Percentiles rank a stretch among this genome's conserved stretches.
phyloP scores from a whole-genome alignment of 148 eudicot genomes.

The Chenopodium quinoa region DNA sequence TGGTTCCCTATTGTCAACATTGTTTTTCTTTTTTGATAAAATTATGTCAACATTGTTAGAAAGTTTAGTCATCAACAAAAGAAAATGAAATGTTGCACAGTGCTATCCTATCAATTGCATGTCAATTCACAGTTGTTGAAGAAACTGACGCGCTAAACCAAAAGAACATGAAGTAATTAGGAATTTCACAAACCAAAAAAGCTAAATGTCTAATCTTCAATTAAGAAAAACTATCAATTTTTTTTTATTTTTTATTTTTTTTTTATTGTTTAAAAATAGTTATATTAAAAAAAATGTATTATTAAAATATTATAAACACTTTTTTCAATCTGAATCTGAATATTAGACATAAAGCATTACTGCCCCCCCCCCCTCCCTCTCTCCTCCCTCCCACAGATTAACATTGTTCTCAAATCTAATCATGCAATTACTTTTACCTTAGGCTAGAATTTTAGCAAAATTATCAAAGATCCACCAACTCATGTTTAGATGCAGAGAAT shows the following conservation, averaged over 20 bases:
- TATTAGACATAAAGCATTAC: not conserved
- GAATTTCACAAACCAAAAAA: not conserved
- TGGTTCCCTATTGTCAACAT: not conserved
- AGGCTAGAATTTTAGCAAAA: not conserved
- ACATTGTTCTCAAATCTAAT: not conserved
- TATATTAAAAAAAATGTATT: no score
- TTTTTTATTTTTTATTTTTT: not conserved
- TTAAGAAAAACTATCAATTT: not conserved
- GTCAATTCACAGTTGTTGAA: constrained; percentile 6
- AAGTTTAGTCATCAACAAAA: not conserved
- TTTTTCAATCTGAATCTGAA: not conserved
- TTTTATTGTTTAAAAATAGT: not conserved
- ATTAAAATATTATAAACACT: no score
- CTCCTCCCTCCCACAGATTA: not conserved
- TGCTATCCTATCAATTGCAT: constrained; percentile 6
- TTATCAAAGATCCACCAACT: not conserved
- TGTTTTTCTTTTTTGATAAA: not conserved
- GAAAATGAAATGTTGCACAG: not conserved
- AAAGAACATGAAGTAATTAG: not conserved
- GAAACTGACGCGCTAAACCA: constrained; percentile 17
- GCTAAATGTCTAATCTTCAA: not conserved
- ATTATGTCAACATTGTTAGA: not conserved
- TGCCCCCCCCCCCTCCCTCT: no score
- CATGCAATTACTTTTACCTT: not conserved
- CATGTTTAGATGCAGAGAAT: not conserved